Base-by-base conservation (phyloP, 176 grass and related monocot species). In the Saccharum officinarum region DNA sequence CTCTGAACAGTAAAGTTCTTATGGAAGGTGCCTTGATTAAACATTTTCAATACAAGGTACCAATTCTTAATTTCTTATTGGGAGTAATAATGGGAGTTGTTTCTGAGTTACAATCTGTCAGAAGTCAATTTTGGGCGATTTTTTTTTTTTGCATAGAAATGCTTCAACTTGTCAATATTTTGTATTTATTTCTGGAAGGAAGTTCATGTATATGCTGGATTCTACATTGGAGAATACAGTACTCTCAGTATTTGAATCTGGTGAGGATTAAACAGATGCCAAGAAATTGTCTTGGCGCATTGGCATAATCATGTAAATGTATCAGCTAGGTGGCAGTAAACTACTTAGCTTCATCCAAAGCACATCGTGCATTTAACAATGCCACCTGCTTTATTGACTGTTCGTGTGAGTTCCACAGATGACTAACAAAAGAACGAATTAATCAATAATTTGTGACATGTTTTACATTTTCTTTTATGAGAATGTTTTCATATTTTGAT, bases 381-480 rank as follows among this genome's bases (percentile, higher is more conserved):
- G 30, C 42, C 57, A 77, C 14, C 60, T 84, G 23, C 67, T 63
- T 79, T 62, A 13, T 28, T 10, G 30, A 80, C 74, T 75, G 16
- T 54, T 38, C 34, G 2, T n/a, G 40, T 10, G n/a, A 46, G 52
- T 77, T 86, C 81, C 40, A 1, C 23, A 75, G 55, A 79, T 79
- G 67, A 12, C 9, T 57, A 78, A 73, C 45, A 59, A 45, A 45
- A 78, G 44, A 65, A 34, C 1, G 1, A 71, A 44, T 50, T 6
- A n/a, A 55, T 59, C 76, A 46, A 25, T 22, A 80, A 80, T 46
- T 81, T 46, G 39, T 54, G 25, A 6, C 78, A 64, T 82, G 34
- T 76, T 69, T 65, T 85, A 62, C 71, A 76, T 85, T 16, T 80
- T 84, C 42, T 12, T 80, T 85, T 73, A 81, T 71, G 11, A 33